These are phyloP conservation scores for Hypoxylon perforatum DNA, from an alignment of 495 filamentous ascomycete species.

Conservation along the genomic window DNA sequence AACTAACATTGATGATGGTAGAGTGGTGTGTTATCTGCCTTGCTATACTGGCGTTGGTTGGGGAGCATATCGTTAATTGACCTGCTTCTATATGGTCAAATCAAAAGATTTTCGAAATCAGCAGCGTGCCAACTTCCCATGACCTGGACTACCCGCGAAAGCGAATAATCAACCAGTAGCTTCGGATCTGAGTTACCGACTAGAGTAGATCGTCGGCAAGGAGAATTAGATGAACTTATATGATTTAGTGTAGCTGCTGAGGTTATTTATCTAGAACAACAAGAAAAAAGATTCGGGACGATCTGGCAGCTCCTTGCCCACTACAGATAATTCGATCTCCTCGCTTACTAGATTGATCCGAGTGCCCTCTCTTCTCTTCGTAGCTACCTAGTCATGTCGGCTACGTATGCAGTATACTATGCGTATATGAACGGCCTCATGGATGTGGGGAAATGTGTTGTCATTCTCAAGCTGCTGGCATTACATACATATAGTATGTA, in stretches of 20 bases:
- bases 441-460: slow-evolving; percentile 34
- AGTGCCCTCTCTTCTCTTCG: not conserved
- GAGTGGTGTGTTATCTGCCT: too few species aligned
- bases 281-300: not conserved
- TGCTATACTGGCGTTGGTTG: too few species aligned
- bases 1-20: too few species aligned
- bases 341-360: not conserved
- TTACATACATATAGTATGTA: not conserved
- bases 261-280: not conserved
- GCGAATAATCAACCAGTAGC: too few species aligned
- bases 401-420: slow-evolving; percentile 8
- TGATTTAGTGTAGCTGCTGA: not conserved
- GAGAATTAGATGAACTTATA: not conserved
- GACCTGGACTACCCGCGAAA: too few species aligned
- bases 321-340: not conserved
- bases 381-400: slow-evolving; percentile 2
- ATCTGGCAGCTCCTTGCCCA: not conserved
- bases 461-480: slow-evolving; percentile 9
- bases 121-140: too few species aligned
- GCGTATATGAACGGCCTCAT: slow-evolving; percentile 9
- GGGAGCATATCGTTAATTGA: too few species aligned
- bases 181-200: not conserved
- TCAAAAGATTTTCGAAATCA: too few species aligned
- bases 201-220: not conserved
- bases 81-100: too few species aligned